A percentile compares a stretch with the other conserved stretches of the same genome.
Conservation (phyloP, 306 rosid genomes). For the Vigna nakashimae region DNA sequence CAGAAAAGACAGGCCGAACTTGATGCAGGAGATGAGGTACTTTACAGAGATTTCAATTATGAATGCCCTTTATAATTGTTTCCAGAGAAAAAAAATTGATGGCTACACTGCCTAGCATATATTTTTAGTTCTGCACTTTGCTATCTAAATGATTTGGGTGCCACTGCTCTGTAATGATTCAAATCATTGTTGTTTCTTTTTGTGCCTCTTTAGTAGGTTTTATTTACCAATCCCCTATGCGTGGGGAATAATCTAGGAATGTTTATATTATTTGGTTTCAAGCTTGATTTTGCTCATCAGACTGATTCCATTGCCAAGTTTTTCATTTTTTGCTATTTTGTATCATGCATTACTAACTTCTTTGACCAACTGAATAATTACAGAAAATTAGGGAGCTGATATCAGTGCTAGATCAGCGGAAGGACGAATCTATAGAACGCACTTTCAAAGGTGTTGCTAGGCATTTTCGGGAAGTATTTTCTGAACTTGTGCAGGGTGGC, state of each 20-base stretch:
- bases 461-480: slow-evolving; percentile 97
- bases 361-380: slow-evolving; percentile 44
- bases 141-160: slow-evolving; percentile 20
- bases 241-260: slow-evolving; percentile 1
- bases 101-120: slow-evolving; percentile 2
- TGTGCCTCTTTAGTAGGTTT: slow-evolving; percentile 20
- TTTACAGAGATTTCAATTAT: slow-evolving; percentile 26
- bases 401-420: slow-evolving; percentile 89
- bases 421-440: slow-evolving; percentile 95
- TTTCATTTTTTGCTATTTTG: neutral
- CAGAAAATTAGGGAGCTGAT: slow-evolving; percentile 96
- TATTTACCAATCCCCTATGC: slow-evolving; percentile 26
- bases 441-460: slow-evolving; percentile 98
- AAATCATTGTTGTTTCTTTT: slow-evolving; percentile 22
- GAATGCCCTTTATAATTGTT: slow-evolving; percentile 30
- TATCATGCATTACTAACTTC: slow-evolving; percentile 27
- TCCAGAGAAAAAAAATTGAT: neutral
- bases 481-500: slow-evolving; percentile 95
- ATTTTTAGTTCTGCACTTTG: slow-evolving; percentile 18
- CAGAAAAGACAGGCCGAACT: slow-evolving; percentile 97
- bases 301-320: slow-evolving; percentile 37
- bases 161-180: slow-evolving; percentile 12
- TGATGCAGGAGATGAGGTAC: slow-evolving; percentile 95
- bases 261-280: slow-evolving; percentile 10
- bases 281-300: slow-evolving; percentile 13